Evolutionary conservation across 2,329 filamentous ascomycete species (phyloP).

Genomic region (Geosmithia flava): DNA sequence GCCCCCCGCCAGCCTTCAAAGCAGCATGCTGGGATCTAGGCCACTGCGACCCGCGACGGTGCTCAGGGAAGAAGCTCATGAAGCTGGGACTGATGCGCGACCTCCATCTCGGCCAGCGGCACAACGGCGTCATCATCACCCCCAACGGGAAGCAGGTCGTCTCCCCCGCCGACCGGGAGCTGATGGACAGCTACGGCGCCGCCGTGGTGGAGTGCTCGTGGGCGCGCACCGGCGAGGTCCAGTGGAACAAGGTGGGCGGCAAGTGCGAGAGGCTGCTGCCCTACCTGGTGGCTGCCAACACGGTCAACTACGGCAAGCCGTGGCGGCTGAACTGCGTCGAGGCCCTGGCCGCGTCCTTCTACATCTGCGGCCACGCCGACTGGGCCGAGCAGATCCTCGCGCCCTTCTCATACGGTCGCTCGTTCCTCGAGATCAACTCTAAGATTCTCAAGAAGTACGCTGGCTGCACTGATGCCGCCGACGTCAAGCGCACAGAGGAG

Average conservation of each 20-base stretch:
- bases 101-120: conserved; percentile 81
- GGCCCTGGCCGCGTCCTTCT: conserved; percentile 83
- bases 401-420: conserved; percentile 77
- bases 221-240: conserved; percentile 84
- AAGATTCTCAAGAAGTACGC: conserved; percentile 75
- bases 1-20: conserved; percentile 54
- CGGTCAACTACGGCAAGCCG: conserved; percentile 92
- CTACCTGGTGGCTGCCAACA: conserved; percentile 92
- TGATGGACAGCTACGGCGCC: conserved; percentile 80
- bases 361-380: conserved; percentile 80
- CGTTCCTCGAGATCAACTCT: conserved; percentile 85
- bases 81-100: conserved; percentile 87
- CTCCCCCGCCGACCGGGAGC: conserved; percentile 67
- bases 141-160: conserved; percentile 83
- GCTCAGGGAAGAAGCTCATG: conserved; percentile 92
- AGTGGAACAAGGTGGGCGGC: conserved; percentile 82
- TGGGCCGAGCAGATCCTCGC: conserved; percentile 79
- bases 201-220: conserved; percentile 97
- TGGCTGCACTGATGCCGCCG: conserved; percentile 67
- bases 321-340: conserved; percentile 95
- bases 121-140: conserved; percentile 83
- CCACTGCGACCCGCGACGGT: conserved; percentile 94
- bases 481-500: conserved; percentile 72
- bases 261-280: conserved; percentile 84
- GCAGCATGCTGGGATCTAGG: conserved; percentile 97